Evolutionary conservation across 108 stramenopile species (phyloP), one percentile per base, ranked within the genome.

Genomic region (Pinguiococcus pyrenoidosus): DNA sequence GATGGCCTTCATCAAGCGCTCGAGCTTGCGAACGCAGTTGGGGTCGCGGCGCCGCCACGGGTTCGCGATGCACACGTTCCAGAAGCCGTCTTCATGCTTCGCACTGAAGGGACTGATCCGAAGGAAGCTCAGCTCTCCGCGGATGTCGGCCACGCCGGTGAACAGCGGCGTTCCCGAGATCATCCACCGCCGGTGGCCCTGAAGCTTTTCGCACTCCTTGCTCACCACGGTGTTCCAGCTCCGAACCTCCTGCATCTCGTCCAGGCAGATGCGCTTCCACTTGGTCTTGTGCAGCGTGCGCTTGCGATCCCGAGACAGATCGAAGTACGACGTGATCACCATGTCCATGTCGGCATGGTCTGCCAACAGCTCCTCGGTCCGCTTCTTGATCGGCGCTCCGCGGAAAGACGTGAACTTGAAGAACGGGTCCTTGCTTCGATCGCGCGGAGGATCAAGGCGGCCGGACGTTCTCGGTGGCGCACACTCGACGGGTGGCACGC

Each of bases 171-270:
- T 87, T 0, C 85, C 85, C 3, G 61, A 64, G 20, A 82, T 59
- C 81, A 82, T 78, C 81, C 81, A 82, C 20, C 81, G 49, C 18
- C 73, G 59, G 22, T 40, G 36, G 37, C 64, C 49, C 26, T 39
- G 12, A 8, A 82, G 54, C 9, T 29, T 27, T 8, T 67, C 60
- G 39, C 81, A 82, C 28, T 43, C 59, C 52, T 66, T 62, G 22
- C 80, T 74, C 45, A 81, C 72, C n/a, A 37, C 32, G 14, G 79
- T 75, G n/a, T 76, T 83, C 18, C 74, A 59, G 6, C 68, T 70
- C 16, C 75, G 63, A 21, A 86, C 73, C 59, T 83, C 79, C 62
- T 86, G 85, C 70, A 79, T 79, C 36, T 85, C 84, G 44, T 85
- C 84, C 39, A 85, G 49, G 8, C 79, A 64, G 35, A 80, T 56